phyloP scores from a whole-genome alignment of 306 rosid genomes.

The Lathyrus aphaca region DNA sequence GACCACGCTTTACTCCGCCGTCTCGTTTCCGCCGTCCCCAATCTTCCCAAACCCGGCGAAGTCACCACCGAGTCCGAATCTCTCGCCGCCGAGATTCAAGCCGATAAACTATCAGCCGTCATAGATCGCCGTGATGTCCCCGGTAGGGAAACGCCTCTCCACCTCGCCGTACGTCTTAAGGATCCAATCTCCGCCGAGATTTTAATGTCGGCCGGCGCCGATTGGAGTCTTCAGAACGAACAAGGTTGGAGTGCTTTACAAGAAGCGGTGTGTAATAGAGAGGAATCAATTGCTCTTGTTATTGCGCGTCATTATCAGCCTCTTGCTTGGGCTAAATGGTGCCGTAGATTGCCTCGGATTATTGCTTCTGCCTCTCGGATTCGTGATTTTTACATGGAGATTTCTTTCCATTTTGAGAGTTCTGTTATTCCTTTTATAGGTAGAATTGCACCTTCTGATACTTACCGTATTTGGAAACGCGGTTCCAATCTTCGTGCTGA shows the following conservation, averaged over 20 bases:
- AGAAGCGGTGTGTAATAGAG: slow-evolving; percentile 93
- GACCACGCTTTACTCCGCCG: slow-evolving; percentile 78
- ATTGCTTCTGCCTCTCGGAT: slow-evolving; percentile 82
- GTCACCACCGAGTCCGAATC: slow-evolving; percentile 77
- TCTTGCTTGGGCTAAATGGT: slow-evolving; percentile 99
- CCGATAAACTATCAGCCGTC: slow-evolving; percentile 71
- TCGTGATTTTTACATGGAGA: slow-evolving; percentile 98
- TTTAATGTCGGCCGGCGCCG: slow-evolving; percentile 94
- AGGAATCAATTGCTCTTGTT: slow-evolving; percentile 82
- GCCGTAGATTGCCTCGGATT: slow-evolving; percentile 91
- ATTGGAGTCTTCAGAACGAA: slow-evolving; percentile 96
- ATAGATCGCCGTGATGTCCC: slow-evolving; percentile 95
- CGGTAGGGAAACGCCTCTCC: slow-evolving; percentile 94
- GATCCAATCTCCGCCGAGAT: slow-evolving; percentile 84
- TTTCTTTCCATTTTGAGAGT: slow-evolving; percentile 95
- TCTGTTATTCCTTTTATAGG: slow-evolving; percentile 97
- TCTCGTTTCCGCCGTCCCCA: slow-evolving; percentile 65
- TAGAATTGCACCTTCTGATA: slow-evolving; percentile 94
- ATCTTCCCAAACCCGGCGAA: slow-evolving; percentile 74
- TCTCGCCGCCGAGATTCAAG: slow-evolving; percentile 74
- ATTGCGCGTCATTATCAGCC: slow-evolving; percentile 93
- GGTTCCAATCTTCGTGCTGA: slow-evolving; percentile 98
- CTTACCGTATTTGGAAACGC: slow-evolving; percentile 98
- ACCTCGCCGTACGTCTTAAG: slow-evolving; percentile 88
- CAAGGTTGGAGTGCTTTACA: slow-evolving; percentile 98